Percentiles rank a stretch among this genome's conserved stretches.
These are phyloP conservation scores for Cutaneotrichosporon cavernicola DNA, from an alignment of 1,284 basidiomycete genomes.

Conservation along the genomic window DNA sequence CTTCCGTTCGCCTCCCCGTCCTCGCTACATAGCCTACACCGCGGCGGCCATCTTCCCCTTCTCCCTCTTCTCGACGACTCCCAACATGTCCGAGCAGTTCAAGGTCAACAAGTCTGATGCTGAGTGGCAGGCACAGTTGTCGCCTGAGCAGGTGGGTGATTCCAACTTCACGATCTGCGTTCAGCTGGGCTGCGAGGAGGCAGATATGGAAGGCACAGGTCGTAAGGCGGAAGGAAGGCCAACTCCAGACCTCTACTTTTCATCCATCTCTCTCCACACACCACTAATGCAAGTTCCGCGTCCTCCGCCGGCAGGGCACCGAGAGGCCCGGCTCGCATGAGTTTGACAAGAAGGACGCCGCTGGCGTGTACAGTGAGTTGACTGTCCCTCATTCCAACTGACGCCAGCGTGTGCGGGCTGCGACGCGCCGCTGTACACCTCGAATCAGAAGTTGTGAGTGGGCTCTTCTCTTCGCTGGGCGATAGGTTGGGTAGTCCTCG, in stretches of 20 bases:
- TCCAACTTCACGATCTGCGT: neutral
- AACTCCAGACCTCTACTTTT: neutral
- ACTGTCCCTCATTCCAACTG: neutral
- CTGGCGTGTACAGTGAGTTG: constrained; percentile 63
- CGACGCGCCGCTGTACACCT: constrained; percentile 68
- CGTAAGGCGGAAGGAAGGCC: neutral
- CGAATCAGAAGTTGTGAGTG: constrained; percentile 74
- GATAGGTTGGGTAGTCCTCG: no score
- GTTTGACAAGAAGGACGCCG: constrained; percentile 66
- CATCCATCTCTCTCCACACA: neutral
- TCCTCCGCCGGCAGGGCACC: constrained; percentile 83
- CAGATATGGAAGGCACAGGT: neutral
- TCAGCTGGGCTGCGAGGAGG: neutral
- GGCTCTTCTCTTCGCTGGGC: neutral
- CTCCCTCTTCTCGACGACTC: constrained; percentile 26
- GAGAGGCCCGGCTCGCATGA: constrained; percentile 73
- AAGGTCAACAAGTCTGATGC: constrained; percentile 63
- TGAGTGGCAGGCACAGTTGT: constrained; percentile 84
- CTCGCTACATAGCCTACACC: neutral
- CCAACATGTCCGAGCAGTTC: constrained; percentile 25
- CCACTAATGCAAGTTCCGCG: constrained; percentile 64
- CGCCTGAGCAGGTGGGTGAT: constrained; percentile 70
- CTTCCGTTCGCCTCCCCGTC: neutral
- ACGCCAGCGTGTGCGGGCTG: constrained; percentile 51
- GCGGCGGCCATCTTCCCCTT: constrained; percentile 7